Evolutionary conservation across 176 grass and related monocot genomes (phyloP).

Genomic region (Avena atlantica): DNA sequence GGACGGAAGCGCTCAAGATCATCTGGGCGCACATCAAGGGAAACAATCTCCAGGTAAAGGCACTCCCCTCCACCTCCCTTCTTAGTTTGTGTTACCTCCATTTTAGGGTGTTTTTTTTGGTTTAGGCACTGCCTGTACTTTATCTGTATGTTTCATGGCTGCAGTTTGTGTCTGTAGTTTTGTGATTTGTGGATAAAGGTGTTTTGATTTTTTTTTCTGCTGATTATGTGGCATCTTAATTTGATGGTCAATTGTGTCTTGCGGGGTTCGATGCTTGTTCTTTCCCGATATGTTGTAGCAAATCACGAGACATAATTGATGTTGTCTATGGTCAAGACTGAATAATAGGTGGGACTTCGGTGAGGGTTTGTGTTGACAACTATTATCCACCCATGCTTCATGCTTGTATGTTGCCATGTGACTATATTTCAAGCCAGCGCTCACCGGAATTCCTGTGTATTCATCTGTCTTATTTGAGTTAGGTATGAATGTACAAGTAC

Average conservation of each 20-base stretch:
- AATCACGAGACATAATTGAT: neutral
- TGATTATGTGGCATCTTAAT: neutral
- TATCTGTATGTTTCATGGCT: neutral
- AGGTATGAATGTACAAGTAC: neutral
- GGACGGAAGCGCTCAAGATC: conserved; percentile 85
- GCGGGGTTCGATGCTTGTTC: neutral
- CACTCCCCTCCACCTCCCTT: neutral
- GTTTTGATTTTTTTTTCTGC: neutral
- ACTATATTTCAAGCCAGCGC: neutral
- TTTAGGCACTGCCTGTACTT: too few relatives aligned
- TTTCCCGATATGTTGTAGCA: neutral
- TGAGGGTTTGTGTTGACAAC: neutral
- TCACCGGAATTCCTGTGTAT: neutral
- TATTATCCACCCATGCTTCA: neutral
- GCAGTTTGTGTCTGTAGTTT: neutral
- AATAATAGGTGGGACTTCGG: neutral
- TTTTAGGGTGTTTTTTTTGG: too few relatives aligned
- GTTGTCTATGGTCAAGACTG: neutral
- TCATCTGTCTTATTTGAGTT: neutral
- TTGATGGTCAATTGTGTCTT: neutral
- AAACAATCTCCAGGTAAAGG: conserved; percentile 77
- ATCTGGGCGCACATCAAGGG: conserved; percentile 97
- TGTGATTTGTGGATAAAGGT: neutral
- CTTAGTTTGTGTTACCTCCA: too few relatives aligned
- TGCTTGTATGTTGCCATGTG: neutral